Percentiles rank a stretch among this genome's conserved stretches.
These are phyloP conservation scores for Solanum megistacrolobum DNA, from an alignment of 257 asterid genomes.

Conservation along the genomic window DNA sequence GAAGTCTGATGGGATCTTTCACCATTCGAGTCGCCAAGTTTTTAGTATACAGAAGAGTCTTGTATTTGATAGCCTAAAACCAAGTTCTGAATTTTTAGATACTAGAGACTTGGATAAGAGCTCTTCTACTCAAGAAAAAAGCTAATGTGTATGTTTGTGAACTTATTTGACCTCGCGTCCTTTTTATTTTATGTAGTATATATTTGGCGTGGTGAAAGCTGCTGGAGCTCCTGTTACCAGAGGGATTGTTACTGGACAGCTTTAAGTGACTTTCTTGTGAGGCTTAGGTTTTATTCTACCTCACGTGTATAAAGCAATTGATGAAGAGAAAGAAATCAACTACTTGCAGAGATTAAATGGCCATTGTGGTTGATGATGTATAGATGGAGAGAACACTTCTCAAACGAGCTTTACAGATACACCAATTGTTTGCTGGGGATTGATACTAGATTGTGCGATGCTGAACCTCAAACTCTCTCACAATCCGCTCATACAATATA, in stretches of 20 bases:
- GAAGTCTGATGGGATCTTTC: neutral
- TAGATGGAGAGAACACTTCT: slow-evolving; percentile 52
- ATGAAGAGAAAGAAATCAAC: neutral
- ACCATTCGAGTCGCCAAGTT: neutral
- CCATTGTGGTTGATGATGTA: slow-evolving; percentile 32
- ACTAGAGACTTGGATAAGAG: neutral
- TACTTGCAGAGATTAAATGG: slow-evolving; percentile 38
- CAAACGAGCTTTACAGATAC: slow-evolving; percentile 17
- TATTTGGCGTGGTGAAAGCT: neutral
- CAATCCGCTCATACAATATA: slow-evolving; percentile 51
- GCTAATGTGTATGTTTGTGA: neutral
- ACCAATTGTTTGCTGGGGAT: slow-evolving; percentile 49
- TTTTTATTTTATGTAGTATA: neutral
- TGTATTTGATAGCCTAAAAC: neutral
- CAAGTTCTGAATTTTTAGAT: neutral
- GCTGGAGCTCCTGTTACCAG: neutral
- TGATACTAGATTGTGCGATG: slow-evolving; percentile 47
- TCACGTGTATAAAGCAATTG: neutral
- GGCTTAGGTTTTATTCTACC: neutral
- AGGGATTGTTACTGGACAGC: neutral
- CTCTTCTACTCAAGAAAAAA: neutral
- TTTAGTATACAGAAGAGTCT: neutral
- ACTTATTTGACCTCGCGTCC: neutral
- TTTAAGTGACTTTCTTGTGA: neutral
- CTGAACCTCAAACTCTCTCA: slow-evolving; percentile 40